phyloP scores from a whole-genome alignment of 1,139 yeast species.

The Yamadazyma spencermartinsiae region DNA sequence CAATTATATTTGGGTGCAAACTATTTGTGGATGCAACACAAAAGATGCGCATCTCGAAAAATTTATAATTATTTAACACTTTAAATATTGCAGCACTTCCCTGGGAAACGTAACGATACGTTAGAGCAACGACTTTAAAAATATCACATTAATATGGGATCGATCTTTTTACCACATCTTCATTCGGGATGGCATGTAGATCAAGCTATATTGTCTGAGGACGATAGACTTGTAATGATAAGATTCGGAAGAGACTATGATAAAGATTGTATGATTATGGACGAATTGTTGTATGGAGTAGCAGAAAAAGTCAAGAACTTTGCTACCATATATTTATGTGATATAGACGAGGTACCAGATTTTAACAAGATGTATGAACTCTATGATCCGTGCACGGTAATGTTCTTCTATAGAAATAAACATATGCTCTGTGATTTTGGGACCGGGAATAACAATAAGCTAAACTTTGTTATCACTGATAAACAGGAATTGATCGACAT shows the following conservation, averaged over 20 bases:
- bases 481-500: constrained; percentile 91
- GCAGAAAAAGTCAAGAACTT: constrained; percentile 86
- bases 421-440: constrained; percentile 99
- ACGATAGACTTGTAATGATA: constrained; percentile 81
- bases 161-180: constrained; percentile 84
- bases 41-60: too few relatives aligned
- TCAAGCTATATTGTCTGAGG: constrained; percentile 86
- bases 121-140: too few relatives aligned
- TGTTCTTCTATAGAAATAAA: constrained; percentile 91
- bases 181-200: constrained; percentile 95
- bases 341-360: constrained; percentile 85
- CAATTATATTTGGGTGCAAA: too few relatives aligned
- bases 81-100: too few relatives aligned
- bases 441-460: constrained; percentile 93
- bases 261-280: constrained; percentile 85
- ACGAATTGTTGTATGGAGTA: constrained; percentile 74
- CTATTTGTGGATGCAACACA: constrained; percentile 17
- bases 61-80: too few relatives aligned
- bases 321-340: constrained; percentile 86
- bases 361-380: constrained; percentile 91
- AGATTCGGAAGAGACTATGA: constrained; percentile 84
- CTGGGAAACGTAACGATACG: too few relatives aligned
- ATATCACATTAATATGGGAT: constrained; percentile 56
- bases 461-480: constrained; percentile 75
- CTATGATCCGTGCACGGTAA: constrained; percentile 85